Evolutionary conservation across 1,284 basidiomycete genomes (phyloP).

Genomic region (Dichomitus squalens): DNA sequence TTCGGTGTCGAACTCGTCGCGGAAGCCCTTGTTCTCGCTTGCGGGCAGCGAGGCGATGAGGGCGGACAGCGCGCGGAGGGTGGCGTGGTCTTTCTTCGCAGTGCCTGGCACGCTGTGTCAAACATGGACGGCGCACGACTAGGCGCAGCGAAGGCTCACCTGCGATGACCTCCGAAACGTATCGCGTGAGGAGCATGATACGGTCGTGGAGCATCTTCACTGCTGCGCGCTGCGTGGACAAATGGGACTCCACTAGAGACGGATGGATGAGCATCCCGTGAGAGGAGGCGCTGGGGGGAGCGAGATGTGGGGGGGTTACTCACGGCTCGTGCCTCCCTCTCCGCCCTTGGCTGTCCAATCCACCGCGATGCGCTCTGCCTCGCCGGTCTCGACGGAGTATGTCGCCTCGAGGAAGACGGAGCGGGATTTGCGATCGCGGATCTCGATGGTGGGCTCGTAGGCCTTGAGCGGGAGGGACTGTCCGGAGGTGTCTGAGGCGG

Average conservation of each 20-base stretch:
- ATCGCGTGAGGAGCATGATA: slow-evolving; percentile 80
- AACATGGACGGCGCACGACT: neutral
- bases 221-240: slow-evolving; percentile 91
- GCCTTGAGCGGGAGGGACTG: slow-evolving; percentile 84
- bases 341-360: slow-evolving; percentile 95
- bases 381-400: slow-evolving; percentile 94
- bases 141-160: slow-evolving; percentile 47
- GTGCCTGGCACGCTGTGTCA: slow-evolving; percentile 2
- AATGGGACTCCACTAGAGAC: slow-evolving; percentile 79
- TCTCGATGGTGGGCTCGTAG: slow-evolving; percentile 88
- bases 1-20: slow-evolving; percentile 88
- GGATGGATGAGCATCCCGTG: neutral
- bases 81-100: slow-evolving; percentile 73
- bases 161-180: slow-evolving; percentile 75
- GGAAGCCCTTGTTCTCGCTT: slow-evolving; percentile 77
- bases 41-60: slow-evolving; percentile 87
- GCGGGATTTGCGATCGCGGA: slow-evolving; percentile 74
- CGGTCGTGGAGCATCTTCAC: slow-evolving; percentile 96
- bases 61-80: slow-evolving; percentile 83
- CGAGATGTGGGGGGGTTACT: slow-evolving; percentile 33
- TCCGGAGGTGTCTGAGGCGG: slow-evolving; percentile 55
- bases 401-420: slow-evolving; percentile 82
- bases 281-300: neutral
- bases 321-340: slow-evolving; percentile 77
- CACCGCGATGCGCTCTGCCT: slow-evolving; percentile 97